Evolutionary conservation across 306 rosid genomes (phyloP).

Genomic region (Glycine soja): DNA sequence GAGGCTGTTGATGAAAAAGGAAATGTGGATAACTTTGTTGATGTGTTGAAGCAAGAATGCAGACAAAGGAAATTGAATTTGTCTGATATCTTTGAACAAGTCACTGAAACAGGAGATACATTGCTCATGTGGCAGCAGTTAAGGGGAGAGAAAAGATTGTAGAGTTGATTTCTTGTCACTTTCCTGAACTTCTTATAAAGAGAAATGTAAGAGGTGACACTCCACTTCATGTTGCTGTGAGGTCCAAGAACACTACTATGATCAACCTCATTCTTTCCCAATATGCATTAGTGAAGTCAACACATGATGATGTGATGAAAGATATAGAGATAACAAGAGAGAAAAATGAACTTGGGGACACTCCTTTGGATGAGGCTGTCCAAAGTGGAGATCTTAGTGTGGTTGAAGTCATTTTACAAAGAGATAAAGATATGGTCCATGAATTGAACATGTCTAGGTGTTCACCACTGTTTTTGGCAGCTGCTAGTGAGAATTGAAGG

Average conservation of each 20-base stretch:
- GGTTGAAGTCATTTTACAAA: not conserved
- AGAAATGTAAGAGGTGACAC: constrained; percentile 32
- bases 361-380: constrained; percentile 49
- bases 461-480: constrained; percentile 47
- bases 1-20: not conserved
- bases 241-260: not conserved
- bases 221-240: constrained; percentile 46
- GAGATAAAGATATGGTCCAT: not conserved
- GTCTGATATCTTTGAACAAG: not conserved
- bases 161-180: not conserved
- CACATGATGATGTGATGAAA: not conserved
- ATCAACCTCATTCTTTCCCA: not conserved
- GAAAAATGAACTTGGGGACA: constrained; percentile 31
- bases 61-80: not conserved
- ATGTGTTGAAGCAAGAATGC: not conserved
- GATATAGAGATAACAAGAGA: not conserved
- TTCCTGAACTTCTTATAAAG: not conserved
- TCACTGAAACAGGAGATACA: constrained; percentile 18
- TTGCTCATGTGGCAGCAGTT: constrained; percentile 41
- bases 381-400: not conserved
- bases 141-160: not conserved
- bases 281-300: not conserved
- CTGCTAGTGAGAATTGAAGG: not conserved
- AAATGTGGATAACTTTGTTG: not conserved
- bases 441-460: not conserved